Base-by-base conservation (phyloP, 2,329 filamentous ascomycete species). In the Nigrograna mackinnonii region DNA sequence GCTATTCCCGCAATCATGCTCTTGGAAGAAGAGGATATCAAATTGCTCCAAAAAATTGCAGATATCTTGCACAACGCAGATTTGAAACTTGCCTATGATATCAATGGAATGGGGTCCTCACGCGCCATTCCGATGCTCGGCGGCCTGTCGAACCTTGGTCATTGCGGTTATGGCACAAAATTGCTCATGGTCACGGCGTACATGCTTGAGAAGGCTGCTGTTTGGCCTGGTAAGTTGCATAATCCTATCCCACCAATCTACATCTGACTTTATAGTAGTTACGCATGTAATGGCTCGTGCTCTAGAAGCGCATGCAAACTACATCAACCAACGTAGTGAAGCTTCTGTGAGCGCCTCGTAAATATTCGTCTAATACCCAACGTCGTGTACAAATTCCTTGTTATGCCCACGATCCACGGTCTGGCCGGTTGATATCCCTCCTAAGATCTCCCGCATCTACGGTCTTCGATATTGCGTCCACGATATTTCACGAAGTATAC, bases 1-100 rank as follows among this genome's bases (percentile, higher is more conserved):
- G 85, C 91, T 54, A 87, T 95, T 6, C 90, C 91, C 2, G 89
- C 86, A 2, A 87, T 95, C 43, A 90, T 96, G 83, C 79, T 96
- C 4, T 77, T 97, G 1, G 91, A 96, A 59, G 89, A 94, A 14
- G 92, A 97, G 62, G 92, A 99, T 54, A 80, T 87, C 52, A 92
- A 92, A 67, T 76, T 97, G 2, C 73, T 97, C 5, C 78, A 82
- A 33, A 96, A 95, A 71, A 84, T 96, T 18, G 82, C 87, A 52
- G 86, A 89, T 49, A 86, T 97, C 7, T 72, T 96, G 30, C 74
- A 79, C 24, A 86, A 82, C 48, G 84, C 89, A 7, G 89, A 96
- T 65, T 76, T 82, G 59, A 96, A 95, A 70, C 84, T 95, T 75
- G 84, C 79, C 33, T 78, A 74, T 41, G 74, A 69, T 37, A 70